phyloP scores from a whole-genome alignment of 805 yeast genomes.

The Candida orba region DNA sequence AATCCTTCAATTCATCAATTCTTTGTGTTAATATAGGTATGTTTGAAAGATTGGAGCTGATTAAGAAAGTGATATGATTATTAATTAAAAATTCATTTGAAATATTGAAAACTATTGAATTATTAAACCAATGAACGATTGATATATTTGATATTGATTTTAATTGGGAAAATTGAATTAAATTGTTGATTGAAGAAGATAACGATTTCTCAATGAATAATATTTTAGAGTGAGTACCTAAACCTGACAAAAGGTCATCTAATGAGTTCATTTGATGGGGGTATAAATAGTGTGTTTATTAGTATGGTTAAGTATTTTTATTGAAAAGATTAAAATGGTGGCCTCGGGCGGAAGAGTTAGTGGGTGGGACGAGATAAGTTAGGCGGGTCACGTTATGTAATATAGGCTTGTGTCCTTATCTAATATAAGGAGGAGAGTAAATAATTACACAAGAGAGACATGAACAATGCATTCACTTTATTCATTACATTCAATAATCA shows the following conservation, averaged over 20 bases:
- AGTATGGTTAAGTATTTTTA: too few relatives aligned
- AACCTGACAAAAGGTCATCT: constrained; percentile 5
- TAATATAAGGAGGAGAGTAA: too few relatives aligned
- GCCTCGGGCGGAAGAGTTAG: too few relatives aligned
- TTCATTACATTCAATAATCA: too few relatives aligned
- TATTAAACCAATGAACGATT: constrained; percentile 40
- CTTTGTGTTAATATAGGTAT: constrained; percentile 11
- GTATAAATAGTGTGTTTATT: background rate
- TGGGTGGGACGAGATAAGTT: too few relatives aligned
- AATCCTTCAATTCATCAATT: constrained; percentile 11
- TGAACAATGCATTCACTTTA: too few relatives aligned
- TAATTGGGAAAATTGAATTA: constrained; percentile 48
- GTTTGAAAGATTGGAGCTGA: constrained; percentile 18
- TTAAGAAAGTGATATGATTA: constrained; percentile 19
- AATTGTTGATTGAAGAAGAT: constrained; percentile 42
- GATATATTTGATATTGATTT: constrained; percentile 44
- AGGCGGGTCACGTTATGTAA: too few relatives aligned
- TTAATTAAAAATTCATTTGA: constrained; percentile 2
- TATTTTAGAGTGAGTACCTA: constrained; percentile 28
- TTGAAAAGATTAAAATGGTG: too few relatives aligned
- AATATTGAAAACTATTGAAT: constrained; percentile 8
- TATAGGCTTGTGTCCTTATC: too few relatives aligned
- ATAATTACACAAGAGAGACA: too few relatives aligned
- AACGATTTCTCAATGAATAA: constrained; percentile 35
- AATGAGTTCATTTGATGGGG: background rate